phyloP scores from a whole-genome alignment of 2,329 filamentous ascomycete genomes.

The Aspergillus caelatus region DNA sequence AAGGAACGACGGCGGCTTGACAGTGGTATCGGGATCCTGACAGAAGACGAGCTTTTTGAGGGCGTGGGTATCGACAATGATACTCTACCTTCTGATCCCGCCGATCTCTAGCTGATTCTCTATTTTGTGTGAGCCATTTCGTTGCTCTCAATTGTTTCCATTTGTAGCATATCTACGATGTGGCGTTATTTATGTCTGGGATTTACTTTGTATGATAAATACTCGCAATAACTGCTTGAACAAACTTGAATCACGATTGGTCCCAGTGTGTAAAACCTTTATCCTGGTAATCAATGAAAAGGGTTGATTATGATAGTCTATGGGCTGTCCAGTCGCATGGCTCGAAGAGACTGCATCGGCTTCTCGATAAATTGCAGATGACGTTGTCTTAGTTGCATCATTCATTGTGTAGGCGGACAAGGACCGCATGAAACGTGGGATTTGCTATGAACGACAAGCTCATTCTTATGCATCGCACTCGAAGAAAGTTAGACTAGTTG shows the following conservation, averaged over 20 bases:
- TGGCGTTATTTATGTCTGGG: background rate
- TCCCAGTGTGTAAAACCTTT: background rate
- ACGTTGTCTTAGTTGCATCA: too few species aligned
- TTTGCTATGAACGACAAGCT: background rate
- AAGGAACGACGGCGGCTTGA: constrained; percentile 43
- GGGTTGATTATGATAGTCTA: background rate
- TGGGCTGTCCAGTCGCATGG: too few species aligned
- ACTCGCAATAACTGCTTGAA: background rate
- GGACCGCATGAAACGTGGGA: background rate
- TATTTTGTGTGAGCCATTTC: background rate
- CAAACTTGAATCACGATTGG: background rate
- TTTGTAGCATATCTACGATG: constrained; percentile 2
- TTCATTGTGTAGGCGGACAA: too few species aligned
- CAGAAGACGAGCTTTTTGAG: constrained; percentile 34
- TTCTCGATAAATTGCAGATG: background rate
- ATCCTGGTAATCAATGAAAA: background rate
- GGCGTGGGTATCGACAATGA: constrained; percentile 32
- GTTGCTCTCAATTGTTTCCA: background rate
- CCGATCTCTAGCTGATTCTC: constrained; percentile 21
- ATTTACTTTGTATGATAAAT: background rate
- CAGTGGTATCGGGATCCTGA: constrained; percentile 43
- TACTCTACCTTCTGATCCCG: constrained; percentile 28
- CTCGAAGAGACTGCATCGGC: too few species aligned
- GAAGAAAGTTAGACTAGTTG: background rate
- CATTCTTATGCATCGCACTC: background rate